Evolutionary conservation across 805 yeast genomes (phyloP), one percentile per base, ranked within the genome.

Genomic region (Candida incommunis): DNA sequence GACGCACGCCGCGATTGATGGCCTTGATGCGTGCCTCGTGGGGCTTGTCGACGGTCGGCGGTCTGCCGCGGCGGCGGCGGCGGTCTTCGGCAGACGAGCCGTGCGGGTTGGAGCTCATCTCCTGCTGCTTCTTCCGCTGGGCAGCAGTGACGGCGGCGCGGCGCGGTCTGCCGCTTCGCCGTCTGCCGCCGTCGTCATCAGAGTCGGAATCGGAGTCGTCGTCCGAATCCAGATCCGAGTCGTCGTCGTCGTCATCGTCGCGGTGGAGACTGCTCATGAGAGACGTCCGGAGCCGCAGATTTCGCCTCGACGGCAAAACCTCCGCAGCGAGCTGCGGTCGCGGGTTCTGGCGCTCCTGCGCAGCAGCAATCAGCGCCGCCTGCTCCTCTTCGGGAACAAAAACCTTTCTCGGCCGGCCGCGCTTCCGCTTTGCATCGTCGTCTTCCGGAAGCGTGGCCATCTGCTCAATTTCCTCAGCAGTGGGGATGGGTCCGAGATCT

Each of bases 11-110:
- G 59, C 94, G 77, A 69, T 92, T 65, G 31, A 92, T 79, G 52
- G 85, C 78, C 61, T 90, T 88, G 63, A 90, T 87, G 50, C 96
- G 71, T 57, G 86, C 86, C 63, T 92, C 96, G 61, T 82, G 88
- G 3, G 95, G 94, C 58, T 78, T 81, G 60, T 84, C 95, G 43
- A 86, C 85, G 46, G 85, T 81, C 2, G 95, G 95, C 3, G 96
- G 95, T 54, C 95, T 72, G 18, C 95, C 95, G 56, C 94, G 72
- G 61, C 84, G 80, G 25, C 76, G 73, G 53, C 85, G 58, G 7
- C 27, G 27, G 41, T 54, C 54, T 40, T 80, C 65, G 23, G 58
- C 41, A 16, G 40, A 40, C 11, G 48, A 63, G 67, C 22, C 53
- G 48, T 43, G 52, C 34, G 50, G 56, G 23, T 54, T 62, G 3